Evolutionary conservation across 75 land plant species (phyloP), one percentile per base, ranked within the genome.

Genomic region (Picea sitchensis): DNA sequence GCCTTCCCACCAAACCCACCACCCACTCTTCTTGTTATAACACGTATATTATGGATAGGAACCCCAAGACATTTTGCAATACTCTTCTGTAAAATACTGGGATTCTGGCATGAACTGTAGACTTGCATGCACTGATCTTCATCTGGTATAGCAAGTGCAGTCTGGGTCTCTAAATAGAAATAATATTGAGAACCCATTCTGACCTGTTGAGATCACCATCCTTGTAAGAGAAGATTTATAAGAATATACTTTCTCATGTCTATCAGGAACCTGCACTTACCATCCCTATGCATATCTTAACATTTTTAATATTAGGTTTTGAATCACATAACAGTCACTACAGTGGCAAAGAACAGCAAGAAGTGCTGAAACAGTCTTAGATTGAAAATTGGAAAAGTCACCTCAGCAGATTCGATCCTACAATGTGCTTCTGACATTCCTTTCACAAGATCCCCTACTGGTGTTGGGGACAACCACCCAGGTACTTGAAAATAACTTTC

Each of bases 1-100:
- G 88, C 92, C 84, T 96, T 96, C 61, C 99, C 98, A 21, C 99
- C 98, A 84, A 96, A 96, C 3, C 90, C 98, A 58, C 99, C 99
- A 14, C 98, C 99, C 77, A 91, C 93, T 84, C 99, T 89, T 88
- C 98, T 90, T 62, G 99, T 94, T 73, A 96, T 87, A 12, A 94
- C 92, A 23, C 96, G 94, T 13, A 96, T 89, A 87, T 96, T 96
- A 80, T 94, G 90, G 7, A 65, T 58, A 38, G 99, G 99, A 79
- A 96, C 54, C 17, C 98, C 99, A 68, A 96, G 91, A 75, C 91
- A 94, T 65, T 57, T 87, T 15, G 98, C 91, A 65, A 96, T 85
- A 1, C 61, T 20, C 18, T 14, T 60, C 38, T 95, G 92, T 7
- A 81, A 75, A 81, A 26, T 63, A 31, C 87, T 87, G 20, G 98